These are phyloP conservation scores for Nasturtium officinale DNA, from an alignment of 345 rosid genomes.

Conservation along the genomic window DNA sequence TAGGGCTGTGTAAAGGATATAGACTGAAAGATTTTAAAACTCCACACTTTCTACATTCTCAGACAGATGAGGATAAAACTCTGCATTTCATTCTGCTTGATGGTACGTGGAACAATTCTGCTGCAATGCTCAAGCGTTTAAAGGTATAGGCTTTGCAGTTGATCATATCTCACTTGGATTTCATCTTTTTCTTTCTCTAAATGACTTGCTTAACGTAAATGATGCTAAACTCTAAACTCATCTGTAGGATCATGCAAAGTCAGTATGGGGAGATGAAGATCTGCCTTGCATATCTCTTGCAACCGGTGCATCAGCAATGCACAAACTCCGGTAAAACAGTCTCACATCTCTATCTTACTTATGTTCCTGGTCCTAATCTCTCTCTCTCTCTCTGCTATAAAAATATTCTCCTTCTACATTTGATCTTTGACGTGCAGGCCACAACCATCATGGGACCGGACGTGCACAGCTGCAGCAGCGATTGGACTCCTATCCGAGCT, in stretches of 20 bases:
- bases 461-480: constrained; percentile 96
- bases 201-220: constrained; percentile 1
- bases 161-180: constrained; percentile 4
- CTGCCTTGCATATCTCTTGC: constrained; percentile 76
- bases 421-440: constrained; percentile 56
- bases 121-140: constrained; percentile 91
- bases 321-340: constrained; percentile 75
- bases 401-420: neutral
- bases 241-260: constrained; percentile 72
- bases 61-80: constrained; percentile 52
- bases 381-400: constrained; percentile 4
- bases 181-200: constrained; percentile 3
- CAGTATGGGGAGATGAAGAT: constrained; percentile 72
- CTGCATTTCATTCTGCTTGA: constrained; percentile 81
- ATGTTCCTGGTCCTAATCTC: constrained; percentile 13
- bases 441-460: constrained; percentile 97
- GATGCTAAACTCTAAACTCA: neutral
- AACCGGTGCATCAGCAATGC: constrained; percentile 87
- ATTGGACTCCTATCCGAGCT: constrained; percentile 73
- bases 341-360: neutral
- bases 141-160: constrained; percentile 52
- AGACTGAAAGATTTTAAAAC: neutral
- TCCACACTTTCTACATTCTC: constrained; percentile 42
- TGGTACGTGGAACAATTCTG: constrained; percentile 98
- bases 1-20: neutral